Percentiles rank a stretch among this genome's conserved stretches.
phyloP scores from a whole-genome alignment of 2,329 filamentous ascomycete genomes.

The Orbilia brochopaga region DNA sequence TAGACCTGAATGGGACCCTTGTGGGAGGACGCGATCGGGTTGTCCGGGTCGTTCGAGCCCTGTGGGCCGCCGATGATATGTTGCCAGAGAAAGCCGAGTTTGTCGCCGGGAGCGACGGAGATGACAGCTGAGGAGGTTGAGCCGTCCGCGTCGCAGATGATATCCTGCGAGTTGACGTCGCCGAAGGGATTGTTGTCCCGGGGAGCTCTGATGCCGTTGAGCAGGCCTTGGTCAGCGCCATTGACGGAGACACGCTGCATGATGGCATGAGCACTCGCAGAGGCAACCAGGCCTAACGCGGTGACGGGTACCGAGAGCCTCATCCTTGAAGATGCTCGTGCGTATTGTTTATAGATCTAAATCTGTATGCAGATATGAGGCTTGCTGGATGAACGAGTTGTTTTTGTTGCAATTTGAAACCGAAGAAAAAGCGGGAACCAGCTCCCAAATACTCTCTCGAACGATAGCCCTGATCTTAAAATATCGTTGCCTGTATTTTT shows the following conservation, averaged over 20 bases:
- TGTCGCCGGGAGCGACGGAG: slow-evolving; percentile 62
- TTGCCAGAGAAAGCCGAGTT: slow-evolving; percentile 63
- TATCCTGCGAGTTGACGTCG: slow-evolving; percentile 60
- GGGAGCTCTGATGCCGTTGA: slow-evolving; percentile 63
- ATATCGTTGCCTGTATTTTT: slow-evolving; percentile 15
- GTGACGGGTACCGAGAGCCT: slow-evolving; percentile 31
- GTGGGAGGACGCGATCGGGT: slow-evolving; percentile 64
- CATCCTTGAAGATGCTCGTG: slow-evolving; percentile 22
- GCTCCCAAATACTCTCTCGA: slow-evolving; percentile 31
- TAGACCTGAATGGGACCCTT: slow-evolving; percentile 65
- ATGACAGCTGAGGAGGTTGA: slow-evolving; percentile 33
- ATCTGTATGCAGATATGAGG: too few species aligned
- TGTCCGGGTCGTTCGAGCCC: slow-evolving; percentile 52
- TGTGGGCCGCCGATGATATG: slow-evolving; percentile 64
- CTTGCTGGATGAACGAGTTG: slow-evolving; percentile 26
- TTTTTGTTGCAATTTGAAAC: slow-evolving; percentile 36
- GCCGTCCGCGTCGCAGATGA: slow-evolving; percentile 59
- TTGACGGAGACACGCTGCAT: slow-evolving; percentile 60
- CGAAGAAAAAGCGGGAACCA: slow-evolving; percentile 34
- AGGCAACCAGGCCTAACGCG: slow-evolving; percentile 44
- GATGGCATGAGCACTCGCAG: slow-evolving; percentile 41
- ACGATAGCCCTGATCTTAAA: slow-evolving; percentile 37
- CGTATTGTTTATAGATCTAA: slow-evolving; percentile 1
- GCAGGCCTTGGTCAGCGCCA: slow-evolving; percentile 62
- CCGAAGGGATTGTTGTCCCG: slow-evolving; percentile 63